Conservation (phyloP, 306 rosid genomes). For the Fragaria iinumae region DNA sequence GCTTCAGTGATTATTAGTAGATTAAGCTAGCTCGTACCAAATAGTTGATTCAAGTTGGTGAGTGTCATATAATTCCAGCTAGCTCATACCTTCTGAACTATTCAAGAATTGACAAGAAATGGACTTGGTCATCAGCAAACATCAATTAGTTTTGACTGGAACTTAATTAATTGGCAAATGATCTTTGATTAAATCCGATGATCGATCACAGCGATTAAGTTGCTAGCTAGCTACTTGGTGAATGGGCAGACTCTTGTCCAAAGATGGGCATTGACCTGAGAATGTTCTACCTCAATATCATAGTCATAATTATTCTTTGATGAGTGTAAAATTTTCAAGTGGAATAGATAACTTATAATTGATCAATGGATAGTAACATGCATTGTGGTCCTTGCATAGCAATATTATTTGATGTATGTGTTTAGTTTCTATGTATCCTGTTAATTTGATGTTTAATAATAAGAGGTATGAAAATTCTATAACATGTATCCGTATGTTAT, state of each 20-base stretch:
- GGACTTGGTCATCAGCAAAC: constrained; percentile 14
- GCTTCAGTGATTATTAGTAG: background rate
- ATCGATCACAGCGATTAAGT: background rate
- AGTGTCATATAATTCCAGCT: background rate
- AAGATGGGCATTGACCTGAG: background rate
- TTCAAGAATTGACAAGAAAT: constrained; percentile 1
- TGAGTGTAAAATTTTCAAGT: background rate
- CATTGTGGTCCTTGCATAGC: background rate
- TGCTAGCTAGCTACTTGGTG: background rate
- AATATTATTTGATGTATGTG: background rate
- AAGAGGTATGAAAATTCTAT: no score
- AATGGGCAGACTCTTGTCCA: constrained; percentile 4
- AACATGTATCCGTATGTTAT: no score
- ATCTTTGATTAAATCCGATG: background rate
- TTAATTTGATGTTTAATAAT: no score
- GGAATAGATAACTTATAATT: background rate
- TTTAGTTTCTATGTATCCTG: background rate
- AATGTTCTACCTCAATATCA: background rate
- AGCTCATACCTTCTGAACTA: background rate
- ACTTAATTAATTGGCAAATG: background rate
- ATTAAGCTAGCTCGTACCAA: background rate
- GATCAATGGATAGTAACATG: background rate
- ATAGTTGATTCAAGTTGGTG: background rate
- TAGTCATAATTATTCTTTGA: background rate
- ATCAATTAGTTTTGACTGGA: constrained; percentile 7